Evolutionary conservation across 1,284 basidiomycete species (phyloP).

Genomic region (Rhodotorula sp.): DNA sequence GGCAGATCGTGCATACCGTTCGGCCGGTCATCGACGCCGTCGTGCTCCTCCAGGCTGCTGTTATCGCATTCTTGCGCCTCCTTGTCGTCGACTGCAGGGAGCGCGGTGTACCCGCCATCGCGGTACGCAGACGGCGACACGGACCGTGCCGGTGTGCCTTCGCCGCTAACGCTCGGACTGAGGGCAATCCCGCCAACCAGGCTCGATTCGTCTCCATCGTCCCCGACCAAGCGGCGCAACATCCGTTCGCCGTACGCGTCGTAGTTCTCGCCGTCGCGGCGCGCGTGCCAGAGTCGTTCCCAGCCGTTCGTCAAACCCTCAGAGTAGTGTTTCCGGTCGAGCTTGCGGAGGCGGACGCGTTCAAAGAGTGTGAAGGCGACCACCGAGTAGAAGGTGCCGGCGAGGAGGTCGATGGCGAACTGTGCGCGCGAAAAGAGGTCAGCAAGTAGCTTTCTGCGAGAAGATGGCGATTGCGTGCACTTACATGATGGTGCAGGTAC

Average conservation of each 20-base stretch:
- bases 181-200: not conserved
- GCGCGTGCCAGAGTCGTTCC: constrained; percentile 28
- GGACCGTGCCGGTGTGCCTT: not conserved
- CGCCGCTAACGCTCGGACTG: constrained; percentile 10
- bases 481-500: constrained; percentile 41
- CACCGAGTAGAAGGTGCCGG: constrained; percentile 36
- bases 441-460: not conserved
- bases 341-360: constrained; percentile 28
- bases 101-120: constrained; percentile 5
- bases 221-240: constrained; percentile 4
- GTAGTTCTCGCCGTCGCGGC: constrained; percentile 28
- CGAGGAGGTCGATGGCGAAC: constrained; percentile 42
- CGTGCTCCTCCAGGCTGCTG: not conserved
- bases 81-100: not conserved
- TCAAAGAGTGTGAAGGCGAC: constrained; percentile 37
- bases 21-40: not conserved
- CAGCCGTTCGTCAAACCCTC: constrained; percentile 40
- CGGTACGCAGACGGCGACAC: not conserved
- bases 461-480: not conserved
- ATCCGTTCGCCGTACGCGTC: constrained; percentile 21
- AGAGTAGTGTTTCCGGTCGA: constrained; percentile 34
- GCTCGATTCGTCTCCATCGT: not conserved
- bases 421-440: not conserved
- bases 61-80: not conserved
- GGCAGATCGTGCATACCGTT: not conserved